Evolutionary conservation across 495 filamentous ascomycete genomes (phyloP).

Genomic region (Aspergillus baeticus): DNA sequence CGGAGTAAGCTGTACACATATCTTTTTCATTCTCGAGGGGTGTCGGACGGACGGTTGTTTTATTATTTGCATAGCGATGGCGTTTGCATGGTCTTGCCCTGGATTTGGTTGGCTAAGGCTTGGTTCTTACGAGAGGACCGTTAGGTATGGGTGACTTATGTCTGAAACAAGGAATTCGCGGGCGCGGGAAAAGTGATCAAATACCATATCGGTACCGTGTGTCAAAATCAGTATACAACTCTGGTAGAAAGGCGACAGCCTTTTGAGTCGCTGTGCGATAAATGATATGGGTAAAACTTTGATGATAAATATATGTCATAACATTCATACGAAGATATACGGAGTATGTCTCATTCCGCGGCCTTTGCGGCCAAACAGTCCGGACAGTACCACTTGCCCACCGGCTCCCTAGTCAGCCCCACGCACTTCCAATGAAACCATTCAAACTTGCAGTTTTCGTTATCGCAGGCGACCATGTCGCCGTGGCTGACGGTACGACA

Average conservation of each 20-base stretch:
- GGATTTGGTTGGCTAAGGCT: conserved; percentile 18
- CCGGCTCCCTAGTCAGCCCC: conserved; percentile 81
- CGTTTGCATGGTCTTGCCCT: conserved; percentile 30
- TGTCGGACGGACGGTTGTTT: conserved; percentile 12
- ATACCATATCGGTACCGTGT: too few species aligned
- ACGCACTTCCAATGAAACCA: conserved; percentile 99
- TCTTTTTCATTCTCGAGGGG: too few species aligned
- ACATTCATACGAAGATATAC: conserved; percentile 1
- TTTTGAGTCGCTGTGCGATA: too few species aligned
- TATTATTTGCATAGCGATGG: conserved; percentile 43
- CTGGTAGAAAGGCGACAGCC: too few species aligned
- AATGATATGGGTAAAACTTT: too few species aligned
- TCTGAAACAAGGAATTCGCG: conserved; percentile 6
- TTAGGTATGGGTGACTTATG: conserved; percentile 5
- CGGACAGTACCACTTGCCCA: conserved; percentile 90
- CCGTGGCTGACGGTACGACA: conserved; percentile 93
- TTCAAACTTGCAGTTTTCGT: conserved; percentile 85
- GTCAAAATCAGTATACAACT: too few species aligned
- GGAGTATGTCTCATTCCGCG: conserved; percentile 3
- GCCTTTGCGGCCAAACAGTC: conserved; percentile 57
- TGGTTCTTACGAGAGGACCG: conserved; percentile 10
- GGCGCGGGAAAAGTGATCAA: not conserved
- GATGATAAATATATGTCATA: conserved; percentile 6
- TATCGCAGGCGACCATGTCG: conserved; percentile 98
- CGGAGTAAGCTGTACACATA: too few species aligned